These are phyloP conservation scores for Curvularia hawaiiensis DNA, from an alignment of 2,329 filamentous ascomycete genomes.

Conservation along the genomic window DNA sequence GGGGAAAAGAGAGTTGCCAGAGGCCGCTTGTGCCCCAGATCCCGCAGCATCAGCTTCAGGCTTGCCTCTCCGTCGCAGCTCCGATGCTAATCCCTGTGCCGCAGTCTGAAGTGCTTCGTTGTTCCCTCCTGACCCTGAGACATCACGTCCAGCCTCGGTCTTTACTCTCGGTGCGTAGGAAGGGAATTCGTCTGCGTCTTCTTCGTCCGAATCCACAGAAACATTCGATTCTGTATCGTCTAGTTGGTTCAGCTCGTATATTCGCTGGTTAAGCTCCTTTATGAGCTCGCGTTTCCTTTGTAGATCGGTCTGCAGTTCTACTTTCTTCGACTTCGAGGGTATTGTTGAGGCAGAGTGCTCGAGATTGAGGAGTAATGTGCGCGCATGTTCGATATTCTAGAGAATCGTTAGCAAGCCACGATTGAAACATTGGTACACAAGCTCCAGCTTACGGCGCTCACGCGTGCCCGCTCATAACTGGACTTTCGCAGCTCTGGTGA, in stretches of 20 bases:
- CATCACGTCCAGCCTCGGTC: slow-evolving; percentile 41
- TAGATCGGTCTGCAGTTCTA: slow-evolving; percentile 67
- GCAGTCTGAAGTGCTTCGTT: slow-evolving; percentile 43
- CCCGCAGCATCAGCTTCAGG: slow-evolving; percentile 22
- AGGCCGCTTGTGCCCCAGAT: slow-evolving; percentile 29
- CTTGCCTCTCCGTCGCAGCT: slow-evolving; percentile 41
- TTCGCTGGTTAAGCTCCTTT: slow-evolving; percentile 67
- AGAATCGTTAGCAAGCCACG: slow-evolving; percentile 5
- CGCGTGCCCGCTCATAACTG: slow-evolving; percentile 69
- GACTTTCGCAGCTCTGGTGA: slow-evolving; percentile 64
- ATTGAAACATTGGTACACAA: not conserved
- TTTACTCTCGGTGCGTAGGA: slow-evolving; percentile 50
- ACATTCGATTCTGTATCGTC: slow-evolving; percentile 43
- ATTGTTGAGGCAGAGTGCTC: slow-evolving; percentile 68
- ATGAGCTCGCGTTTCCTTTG: slow-evolving; percentile 68
- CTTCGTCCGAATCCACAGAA: slow-evolving; percentile 48
- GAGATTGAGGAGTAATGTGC: slow-evolving; percentile 69
- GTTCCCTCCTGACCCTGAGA: slow-evolving; percentile 31
- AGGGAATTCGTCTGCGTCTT: slow-evolving; percentile 50
- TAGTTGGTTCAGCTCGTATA: slow-evolving; percentile 72
- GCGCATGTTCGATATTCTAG: slow-evolving; percentile 75
- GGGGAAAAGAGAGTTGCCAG: slow-evolving; percentile 50
- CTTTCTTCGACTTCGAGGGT: slow-evolving; percentile 55
- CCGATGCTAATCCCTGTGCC: slow-evolving; percentile 41
- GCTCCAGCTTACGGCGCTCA: slow-evolving; percentile 55